phyloP scores from a whole-genome alignment of 2,329 filamentous ascomycete species.

The Diaporthe australafricana region DNA sequence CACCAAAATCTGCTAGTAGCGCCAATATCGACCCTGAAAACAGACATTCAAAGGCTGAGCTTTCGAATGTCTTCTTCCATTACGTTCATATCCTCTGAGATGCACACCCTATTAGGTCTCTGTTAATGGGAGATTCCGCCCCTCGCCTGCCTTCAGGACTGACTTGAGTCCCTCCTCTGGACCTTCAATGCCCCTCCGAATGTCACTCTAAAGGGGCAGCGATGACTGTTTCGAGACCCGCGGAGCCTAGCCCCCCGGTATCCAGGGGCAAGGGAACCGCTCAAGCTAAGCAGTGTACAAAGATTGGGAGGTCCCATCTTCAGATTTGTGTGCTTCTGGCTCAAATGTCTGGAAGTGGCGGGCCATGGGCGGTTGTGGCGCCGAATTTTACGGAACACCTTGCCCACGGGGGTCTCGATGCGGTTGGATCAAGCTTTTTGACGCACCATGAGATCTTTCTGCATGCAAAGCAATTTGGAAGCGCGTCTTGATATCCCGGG shows the following conservation, averaged over 20 bases:
- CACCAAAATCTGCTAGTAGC: not conserved
- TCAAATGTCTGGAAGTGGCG: not conserved
- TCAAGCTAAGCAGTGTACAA: not conserved
- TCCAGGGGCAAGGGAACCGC: not conserved
- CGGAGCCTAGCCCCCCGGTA: slow-evolving; percentile 26
- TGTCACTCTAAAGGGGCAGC: not conserved
- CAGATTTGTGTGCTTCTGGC: too few relatives aligned
- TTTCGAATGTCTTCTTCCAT: not conserved
- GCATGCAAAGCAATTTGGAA: slow-evolving; percentile 10
- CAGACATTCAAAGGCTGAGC: too few relatives aligned
- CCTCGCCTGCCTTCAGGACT: not conserved
- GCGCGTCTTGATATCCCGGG: not conserved
- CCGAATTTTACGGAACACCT: not conserved
- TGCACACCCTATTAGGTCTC: too few relatives aligned
- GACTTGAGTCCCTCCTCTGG: not conserved
- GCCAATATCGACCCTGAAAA: not conserved
- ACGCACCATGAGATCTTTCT: not conserved
- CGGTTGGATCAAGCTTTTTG: slow-evolving; percentile 22
- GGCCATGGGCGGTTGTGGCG: not conserved
- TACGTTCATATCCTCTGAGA: not conserved
- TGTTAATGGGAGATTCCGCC: too few relatives aligned
- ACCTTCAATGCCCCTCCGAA: not conserved
- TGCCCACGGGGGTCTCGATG: not conserved
- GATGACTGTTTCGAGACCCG: not conserved
- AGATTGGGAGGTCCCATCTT: not conserved